Evolutionary conservation across 2,329 filamentous ascomycete genomes (phyloP).

Genomic region (Plectosphaerella cucumerina): DNA sequence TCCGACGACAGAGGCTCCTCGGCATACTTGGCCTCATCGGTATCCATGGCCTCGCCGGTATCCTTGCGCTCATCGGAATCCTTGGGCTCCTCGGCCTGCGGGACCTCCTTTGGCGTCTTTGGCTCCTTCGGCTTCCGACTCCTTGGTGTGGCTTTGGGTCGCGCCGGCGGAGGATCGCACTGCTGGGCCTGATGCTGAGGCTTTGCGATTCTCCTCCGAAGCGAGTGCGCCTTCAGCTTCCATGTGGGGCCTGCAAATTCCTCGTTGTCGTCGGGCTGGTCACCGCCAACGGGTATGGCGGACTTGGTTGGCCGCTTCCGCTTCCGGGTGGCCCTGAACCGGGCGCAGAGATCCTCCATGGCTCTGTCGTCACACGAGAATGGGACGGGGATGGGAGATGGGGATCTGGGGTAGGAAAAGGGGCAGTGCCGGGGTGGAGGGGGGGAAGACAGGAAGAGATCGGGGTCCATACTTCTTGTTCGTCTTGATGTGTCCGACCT

Average conservation of each 20-base stretch:
- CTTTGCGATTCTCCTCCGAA: too few species aligned
- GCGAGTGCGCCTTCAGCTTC: not conserved
- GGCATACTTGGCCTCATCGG: too few species aligned
- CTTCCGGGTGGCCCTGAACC: conserved; percentile 9
- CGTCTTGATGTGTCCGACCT: conserved; percentile 96
- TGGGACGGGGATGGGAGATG: conserved; percentile 20
- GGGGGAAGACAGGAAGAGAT: conserved; percentile 20
- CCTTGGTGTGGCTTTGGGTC: too few species aligned
- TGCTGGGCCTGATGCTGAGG: too few species aligned
- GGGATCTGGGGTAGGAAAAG: conserved; percentile 10
- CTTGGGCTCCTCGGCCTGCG: too few species aligned
- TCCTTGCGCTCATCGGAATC: too few species aligned
- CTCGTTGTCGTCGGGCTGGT: conserved; percentile 2
- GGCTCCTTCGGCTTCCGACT: too few species aligned
- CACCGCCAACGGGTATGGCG: not conserved
- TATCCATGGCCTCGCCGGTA: too few species aligned
- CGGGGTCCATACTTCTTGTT: conserved; percentile 80
- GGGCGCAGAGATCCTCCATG: conserved; percentile 19
- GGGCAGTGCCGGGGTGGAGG: conserved; percentile 5
- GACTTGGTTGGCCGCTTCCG: conserved; percentile 6
- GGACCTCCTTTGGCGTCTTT: too few species aligned
- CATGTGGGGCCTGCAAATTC: not conserved
- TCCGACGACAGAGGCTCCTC: too few species aligned
- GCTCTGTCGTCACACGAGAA: conserved; percentile 21
- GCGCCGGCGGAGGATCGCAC: too few species aligned